A percentile compares a stretch with the other conserved stretches of the same genome.
Conservation (phyloP, 495 filamentous ascomycete species). For the Daldinia loculata region DNA sequence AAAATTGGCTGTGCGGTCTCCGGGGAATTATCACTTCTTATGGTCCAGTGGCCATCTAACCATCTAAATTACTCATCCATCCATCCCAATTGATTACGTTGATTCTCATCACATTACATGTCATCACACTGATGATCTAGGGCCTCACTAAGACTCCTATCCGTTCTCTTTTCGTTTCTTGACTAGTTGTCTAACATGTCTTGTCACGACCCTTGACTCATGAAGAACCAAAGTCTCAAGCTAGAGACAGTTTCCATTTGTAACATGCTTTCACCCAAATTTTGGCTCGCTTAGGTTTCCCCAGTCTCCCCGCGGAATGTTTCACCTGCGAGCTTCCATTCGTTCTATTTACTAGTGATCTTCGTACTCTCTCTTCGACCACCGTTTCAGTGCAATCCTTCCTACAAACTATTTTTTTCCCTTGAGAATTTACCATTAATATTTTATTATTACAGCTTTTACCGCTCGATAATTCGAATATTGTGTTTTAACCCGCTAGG, state of each 20-base stretch:
- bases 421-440: constrained; percentile 28
- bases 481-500: constrained; percentile 7
- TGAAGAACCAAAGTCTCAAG: constrained; percentile 31
- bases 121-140: constrained; percentile 16
- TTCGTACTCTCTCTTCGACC: constrained; percentile 23
- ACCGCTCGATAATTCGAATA: constrained; percentile 23
- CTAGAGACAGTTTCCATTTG: constrained; percentile 28
- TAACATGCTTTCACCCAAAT: constrained; percentile 16
- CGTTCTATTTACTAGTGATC: constrained; percentile 32
- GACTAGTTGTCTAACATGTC: constrained; percentile 13
- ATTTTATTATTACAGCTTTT: constrained; percentile 20
- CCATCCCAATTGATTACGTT: constrained; percentile 8
- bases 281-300: constrained; percentile 31
- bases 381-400: constrained; percentile 29
- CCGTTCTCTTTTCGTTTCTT: constrained; percentile 8
- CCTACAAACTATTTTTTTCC: neutral
- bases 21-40: constrained; percentile 19
- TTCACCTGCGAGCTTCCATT: constrained; percentile 39
- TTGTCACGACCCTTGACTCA: constrained; percentile 25
- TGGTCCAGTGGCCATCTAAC: constrained; percentile 16
- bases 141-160: constrained; percentile 1
- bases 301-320: constrained; percentile 41
- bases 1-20: neutral
- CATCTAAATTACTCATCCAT: constrained; percentile 8
- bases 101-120: constrained; percentile 31